Percentiles rank a stretch among this genome's conserved stretches.
These are phyloP conservation scores for Cercospora citrullina DNA, from an alignment of 2,329 filamentous ascomycete genomes.

Conservation along the genomic window DNA sequence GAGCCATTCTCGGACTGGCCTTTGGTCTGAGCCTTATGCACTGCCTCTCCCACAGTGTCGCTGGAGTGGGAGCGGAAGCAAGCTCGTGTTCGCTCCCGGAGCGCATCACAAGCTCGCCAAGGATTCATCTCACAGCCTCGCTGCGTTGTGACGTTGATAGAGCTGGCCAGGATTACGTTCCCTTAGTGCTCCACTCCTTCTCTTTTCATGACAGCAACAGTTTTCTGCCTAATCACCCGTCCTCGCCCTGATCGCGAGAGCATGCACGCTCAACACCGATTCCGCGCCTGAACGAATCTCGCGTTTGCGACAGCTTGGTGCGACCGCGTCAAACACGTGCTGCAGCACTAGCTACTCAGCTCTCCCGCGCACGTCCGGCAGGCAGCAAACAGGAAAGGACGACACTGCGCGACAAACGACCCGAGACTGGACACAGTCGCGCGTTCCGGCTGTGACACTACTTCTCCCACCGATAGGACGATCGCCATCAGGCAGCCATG, in stretches of 20 bases:
- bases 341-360: constrained; percentile 9
- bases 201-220: neutral
- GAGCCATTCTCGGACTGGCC: neutral
- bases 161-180: constrained; percentile 1
- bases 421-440: neutral
- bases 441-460: neutral
- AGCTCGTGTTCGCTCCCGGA: neutral
- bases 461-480: neutral
- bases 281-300: neutral
- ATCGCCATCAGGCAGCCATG: constrained; percentile 40
- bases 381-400: constrained; percentile 5
- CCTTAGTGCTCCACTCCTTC: constrained; percentile 2
- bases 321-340: constrained; percentile 16
- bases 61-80: neutral
- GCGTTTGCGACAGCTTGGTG: constrained; percentile 1
- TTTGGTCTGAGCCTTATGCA: neutral
- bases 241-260: neutral
- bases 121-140: constrained; percentile 1
- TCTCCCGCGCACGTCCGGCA: constrained; percentile 13
- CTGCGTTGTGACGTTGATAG: neutral
- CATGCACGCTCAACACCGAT: neutral
- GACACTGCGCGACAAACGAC: neutral
- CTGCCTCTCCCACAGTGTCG: neutral
- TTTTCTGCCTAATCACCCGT: neutral
- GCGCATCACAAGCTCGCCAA: neutral